Conservation (phyloP, 495 filamentous ascomycete species). For the Penicillium atrosanguineum region DNA sequence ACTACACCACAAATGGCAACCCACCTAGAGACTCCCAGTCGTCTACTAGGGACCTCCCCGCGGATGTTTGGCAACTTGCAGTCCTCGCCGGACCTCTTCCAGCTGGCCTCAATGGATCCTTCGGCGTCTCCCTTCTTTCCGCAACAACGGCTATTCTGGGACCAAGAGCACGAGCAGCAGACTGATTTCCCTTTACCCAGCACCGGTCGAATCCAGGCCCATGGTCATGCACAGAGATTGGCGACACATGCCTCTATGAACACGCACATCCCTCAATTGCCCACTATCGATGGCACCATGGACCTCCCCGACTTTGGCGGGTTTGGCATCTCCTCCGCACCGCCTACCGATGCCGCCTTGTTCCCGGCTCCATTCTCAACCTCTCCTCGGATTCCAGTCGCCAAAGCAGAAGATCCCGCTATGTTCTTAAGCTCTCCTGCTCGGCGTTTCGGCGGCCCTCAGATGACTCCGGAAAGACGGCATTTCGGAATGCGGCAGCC, state of each 20-base stretch:
- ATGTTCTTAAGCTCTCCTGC: constrained; percentile 55
- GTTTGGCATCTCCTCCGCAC: constrained; percentile 31
- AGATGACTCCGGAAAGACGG: constrained; percentile 34
- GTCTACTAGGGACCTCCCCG: constrained; percentile 41
- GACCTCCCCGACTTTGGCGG: constrained; percentile 40
- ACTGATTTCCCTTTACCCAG: constrained; percentile 21
- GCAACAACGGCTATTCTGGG: constrained; percentile 73
- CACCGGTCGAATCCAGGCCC: neutral
- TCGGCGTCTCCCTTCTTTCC: constrained; percentile 65
- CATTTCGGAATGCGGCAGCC: constrained; percentile 44
- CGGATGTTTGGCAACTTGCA: constrained; percentile 54
- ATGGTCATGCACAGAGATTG: constrained; percentile 5
- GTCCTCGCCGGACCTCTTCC: constrained; percentile 66
- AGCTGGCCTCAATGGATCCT: constrained; percentile 67
- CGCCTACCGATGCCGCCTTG: constrained; percentile 38
- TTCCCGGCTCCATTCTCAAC: constrained; percentile 49
- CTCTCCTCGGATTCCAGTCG: constrained; percentile 38
- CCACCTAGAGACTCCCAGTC: constrained; percentile 44
- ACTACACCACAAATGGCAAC: constrained; percentile 24
- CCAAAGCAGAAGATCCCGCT: constrained; percentile 52
- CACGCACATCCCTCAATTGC: constrained; percentile 38
- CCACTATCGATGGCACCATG: constrained; percentile 36
- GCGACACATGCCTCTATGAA: constrained; percentile 9
- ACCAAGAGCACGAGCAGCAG: constrained; percentile 47
- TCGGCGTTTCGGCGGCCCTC: constrained; percentile 44